Evolutionary conservation across 768 basidiomycete genomes (phyloP).

Genomic region (Tylopilus balloui): DNA sequence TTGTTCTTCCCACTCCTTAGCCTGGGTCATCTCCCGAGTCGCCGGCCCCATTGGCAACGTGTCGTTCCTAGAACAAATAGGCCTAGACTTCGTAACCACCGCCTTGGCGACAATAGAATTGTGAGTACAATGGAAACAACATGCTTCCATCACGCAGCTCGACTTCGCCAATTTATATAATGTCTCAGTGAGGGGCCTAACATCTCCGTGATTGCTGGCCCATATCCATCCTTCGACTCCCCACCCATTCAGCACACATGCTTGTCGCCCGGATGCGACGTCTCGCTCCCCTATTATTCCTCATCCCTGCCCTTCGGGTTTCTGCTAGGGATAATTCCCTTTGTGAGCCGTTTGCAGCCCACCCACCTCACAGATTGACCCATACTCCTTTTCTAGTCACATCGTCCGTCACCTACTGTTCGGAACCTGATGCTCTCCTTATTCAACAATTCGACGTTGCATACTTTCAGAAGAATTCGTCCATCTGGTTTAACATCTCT

Average conservation of each 20-base stretch:
- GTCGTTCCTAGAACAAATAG: slow-evolving; percentile 22
- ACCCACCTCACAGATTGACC: slow-evolving; percentile 1
- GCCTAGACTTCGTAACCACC: slow-evolving; percentile 16
- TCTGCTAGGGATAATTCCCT: slow-evolving; percentile 51
- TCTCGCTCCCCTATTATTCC: slow-evolving; percentile 38
- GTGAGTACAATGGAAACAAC: slow-evolving; percentile 33
- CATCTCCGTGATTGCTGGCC: slow-evolving; percentile 27
- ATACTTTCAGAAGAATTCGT: slow-evolving; percentile 66
- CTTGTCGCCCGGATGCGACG: slow-evolving; percentile 78
- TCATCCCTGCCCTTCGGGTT: slow-evolving; percentile 37
- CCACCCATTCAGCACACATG: slow-evolving; percentile 38
- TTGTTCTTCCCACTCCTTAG: background rate
- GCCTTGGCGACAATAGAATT: slow-evolving; percentile 29
- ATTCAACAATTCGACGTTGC: slow-evolving; percentile 72
- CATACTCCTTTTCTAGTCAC: slow-evolving; percentile 49
- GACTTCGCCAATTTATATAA: slow-evolving; percentile 21
- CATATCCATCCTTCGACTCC: slow-evolving; percentile 18
- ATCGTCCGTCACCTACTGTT: slow-evolving; percentile 84
- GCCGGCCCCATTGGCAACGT: background rate
- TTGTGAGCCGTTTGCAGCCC: slow-evolving; percentile 44
- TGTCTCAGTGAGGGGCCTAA: slow-evolving; percentile 7
- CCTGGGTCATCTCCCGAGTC: background rate
- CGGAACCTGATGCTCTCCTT: slow-evolving; percentile 74
- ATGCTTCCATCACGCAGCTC: slow-evolving; percentile 27
- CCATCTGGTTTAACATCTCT: slow-evolving; percentile 79